These are phyloP conservation scores for Starmerella bombi DNA, from an alignment of 805 yeast genomes.

Conservation along the genomic window DNA sequence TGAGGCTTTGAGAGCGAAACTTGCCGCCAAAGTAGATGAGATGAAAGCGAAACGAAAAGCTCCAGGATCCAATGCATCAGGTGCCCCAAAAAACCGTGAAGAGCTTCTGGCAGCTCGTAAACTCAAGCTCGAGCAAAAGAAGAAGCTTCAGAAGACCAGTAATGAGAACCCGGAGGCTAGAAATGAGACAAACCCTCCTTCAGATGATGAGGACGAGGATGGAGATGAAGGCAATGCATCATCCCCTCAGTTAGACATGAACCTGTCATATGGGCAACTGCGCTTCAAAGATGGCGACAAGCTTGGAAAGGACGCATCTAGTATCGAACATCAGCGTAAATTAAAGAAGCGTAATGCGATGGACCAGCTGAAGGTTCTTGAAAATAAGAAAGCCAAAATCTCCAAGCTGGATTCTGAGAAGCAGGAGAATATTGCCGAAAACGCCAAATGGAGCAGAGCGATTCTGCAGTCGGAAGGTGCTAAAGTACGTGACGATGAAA, in stretches of 20 bases:
- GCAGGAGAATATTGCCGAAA: slow-evolving; percentile 44
- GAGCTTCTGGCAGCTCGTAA: slow-evolving; percentile 33
- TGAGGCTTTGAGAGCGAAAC: slow-evolving; percentile 59
- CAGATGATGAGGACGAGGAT: slow-evolving; percentile 18
- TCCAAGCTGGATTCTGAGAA: slow-evolving; percentile 50
- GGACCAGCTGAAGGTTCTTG: slow-evolving; percentile 71
- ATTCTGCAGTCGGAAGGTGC: slow-evolving; percentile 77
- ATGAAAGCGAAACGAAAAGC: slow-evolving; percentile 79
- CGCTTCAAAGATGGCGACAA: slow-evolving; percentile 70
- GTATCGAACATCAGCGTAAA: slow-evolving; percentile 38
- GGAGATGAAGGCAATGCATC: slow-evolving; percentile 26
- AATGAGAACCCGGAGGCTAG: slow-evolving; percentile 26
- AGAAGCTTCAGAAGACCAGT: slow-evolving; percentile 15
- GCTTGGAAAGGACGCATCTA: slow-evolving; percentile 56
- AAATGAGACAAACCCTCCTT: slow-evolving; percentile 32
- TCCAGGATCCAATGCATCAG: slow-evolving; percentile 66
- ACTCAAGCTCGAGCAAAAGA: slow-evolving; percentile 31
- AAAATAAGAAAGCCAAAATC: slow-evolving; percentile 55
- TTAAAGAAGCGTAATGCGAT: slow-evolving; percentile 63
- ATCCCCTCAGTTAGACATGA: slow-evolving; percentile 11
- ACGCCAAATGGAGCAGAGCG: slow-evolving; percentile 74
- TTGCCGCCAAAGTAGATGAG: slow-evolving; percentile 56
- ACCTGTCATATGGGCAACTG: slow-evolving; percentile 57
- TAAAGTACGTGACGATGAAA: slow-evolving; percentile 82
- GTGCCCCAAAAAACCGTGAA: slow-evolving; percentile 61